phyloP scores from a whole-genome alignment of 768 basidiomycete genomes.

The Tylopilus vinaceipallidus region DNA sequence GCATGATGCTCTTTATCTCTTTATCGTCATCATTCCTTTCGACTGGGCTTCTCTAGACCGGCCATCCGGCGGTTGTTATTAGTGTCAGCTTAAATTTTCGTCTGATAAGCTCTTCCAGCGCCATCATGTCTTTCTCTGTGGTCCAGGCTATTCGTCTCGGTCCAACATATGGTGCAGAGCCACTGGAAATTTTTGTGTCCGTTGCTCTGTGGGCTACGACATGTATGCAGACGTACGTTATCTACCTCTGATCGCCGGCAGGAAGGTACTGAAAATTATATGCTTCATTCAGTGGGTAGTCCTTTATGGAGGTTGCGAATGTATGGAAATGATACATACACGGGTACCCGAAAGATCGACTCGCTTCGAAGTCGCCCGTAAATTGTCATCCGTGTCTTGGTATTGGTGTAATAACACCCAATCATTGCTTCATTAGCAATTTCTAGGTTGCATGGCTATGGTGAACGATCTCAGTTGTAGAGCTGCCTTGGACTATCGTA shows the following conservation, averaged over 20 bases:
- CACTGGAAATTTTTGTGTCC: no score
- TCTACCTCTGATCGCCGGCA: neutral
- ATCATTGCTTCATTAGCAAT: neutral
- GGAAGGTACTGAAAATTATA: neutral
- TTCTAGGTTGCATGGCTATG: slow-evolving; percentile 2
- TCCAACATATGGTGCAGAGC: slow-evolving; percentile 6
- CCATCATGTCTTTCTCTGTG: slow-evolving; percentile 7
- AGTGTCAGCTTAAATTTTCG: neutral
- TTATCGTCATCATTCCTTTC: no score
- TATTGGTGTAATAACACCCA: neutral
- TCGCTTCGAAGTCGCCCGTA: neutral
- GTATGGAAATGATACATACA: neutral
- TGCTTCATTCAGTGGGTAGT: slow-evolving; percentile 6
- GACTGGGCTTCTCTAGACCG: neutral
- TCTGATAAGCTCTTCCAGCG: neutral
- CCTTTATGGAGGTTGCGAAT: neutral
- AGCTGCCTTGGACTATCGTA: neutral
- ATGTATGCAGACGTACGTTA: slow-evolving; percentile 12
- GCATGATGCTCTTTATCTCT: no score
- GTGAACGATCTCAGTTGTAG: neutral
- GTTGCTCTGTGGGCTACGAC: no score
- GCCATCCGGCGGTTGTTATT: neutral
- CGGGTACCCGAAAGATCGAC: neutral
- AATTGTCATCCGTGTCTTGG: neutral
- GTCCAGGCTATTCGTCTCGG: neutral